Percentiles rank a stretch among this genome's conserved stretches.
Conservation (phyloP, 345 rosid species). For the Boechera stricta region DNA sequence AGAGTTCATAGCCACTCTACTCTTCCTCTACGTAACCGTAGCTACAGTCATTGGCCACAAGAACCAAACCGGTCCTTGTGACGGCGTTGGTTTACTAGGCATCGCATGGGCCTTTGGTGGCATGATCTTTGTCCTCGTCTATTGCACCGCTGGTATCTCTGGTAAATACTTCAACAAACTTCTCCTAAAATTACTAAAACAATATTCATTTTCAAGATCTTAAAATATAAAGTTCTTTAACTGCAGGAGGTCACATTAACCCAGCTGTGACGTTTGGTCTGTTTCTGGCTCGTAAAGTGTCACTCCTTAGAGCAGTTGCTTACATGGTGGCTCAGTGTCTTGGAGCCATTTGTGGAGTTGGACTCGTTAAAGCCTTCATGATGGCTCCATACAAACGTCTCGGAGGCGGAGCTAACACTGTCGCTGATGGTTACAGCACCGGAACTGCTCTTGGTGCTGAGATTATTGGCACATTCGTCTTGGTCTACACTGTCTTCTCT, state of each 20-base stretch:
- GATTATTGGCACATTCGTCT: constrained; percentile 77
- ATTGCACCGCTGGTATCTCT: constrained; percentile 89
- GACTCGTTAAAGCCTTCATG: constrained; percentile 84
- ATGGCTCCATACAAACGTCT: constrained; percentile 56
- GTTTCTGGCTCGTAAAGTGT: constrained; percentile 73
- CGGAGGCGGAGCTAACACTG: constrained; percentile 74
- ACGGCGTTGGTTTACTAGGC: constrained; percentile 73
- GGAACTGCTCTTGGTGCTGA: constrained; percentile 86
- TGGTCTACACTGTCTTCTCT: constrained; percentile 81
- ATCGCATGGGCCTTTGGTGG: constrained; percentile 92
- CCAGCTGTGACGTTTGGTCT: constrained; percentile 48
- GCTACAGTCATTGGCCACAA: constrained; percentile 42
- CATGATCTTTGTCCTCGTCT: constrained; percentile 81
- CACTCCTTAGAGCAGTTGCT: constrained; percentile 64
- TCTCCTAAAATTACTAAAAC: neutral
- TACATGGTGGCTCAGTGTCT: constrained; percentile 86
- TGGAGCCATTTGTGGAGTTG: constrained; percentile 87
- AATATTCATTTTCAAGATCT: neutral
- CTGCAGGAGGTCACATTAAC: constrained; percentile 59
- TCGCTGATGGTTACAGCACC: constrained; percentile 59
- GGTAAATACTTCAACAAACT: constrained; percentile 47
- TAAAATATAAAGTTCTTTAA: neutral
- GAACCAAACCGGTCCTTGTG: constrained; percentile 49
- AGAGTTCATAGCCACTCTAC: constrained; percentile 42
- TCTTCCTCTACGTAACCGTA: constrained; percentile 40